Percentiles rank a stretch among this genome's conserved stretches.
phyloP scores from a whole-genome alignment of 1,284 basidiomycete species.

The Boletus sp. region DNA sequence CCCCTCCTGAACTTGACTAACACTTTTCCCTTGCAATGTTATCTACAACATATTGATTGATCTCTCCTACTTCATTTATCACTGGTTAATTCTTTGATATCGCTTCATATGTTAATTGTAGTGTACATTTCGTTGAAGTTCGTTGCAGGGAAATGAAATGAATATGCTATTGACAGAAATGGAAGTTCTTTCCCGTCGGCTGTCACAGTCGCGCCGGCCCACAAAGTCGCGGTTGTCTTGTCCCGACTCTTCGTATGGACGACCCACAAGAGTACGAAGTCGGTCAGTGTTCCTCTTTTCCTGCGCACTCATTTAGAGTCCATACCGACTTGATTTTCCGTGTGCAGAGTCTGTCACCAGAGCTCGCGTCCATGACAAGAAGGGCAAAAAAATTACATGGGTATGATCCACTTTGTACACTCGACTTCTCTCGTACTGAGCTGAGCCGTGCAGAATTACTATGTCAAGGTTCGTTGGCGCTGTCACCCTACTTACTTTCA shows the following conservation, averaged over 20 bases:
- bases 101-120: conserved; percentile 9
- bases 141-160: not conserved
- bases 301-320: not conserved
- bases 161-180: conserved; percentile 11
- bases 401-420: conserved; percentile 31
- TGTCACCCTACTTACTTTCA: not conserved
- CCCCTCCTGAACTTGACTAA: conserved; percentile 15
- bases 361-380: conserved; percentile 45
- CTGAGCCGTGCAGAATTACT: conserved; percentile 46
- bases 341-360: conserved; percentile 48
- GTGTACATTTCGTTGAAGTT: conserved; percentile 8
- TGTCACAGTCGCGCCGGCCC: not conserved
- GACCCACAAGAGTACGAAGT: conserved; percentile 57
- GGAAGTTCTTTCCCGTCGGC: conserved; percentile 19
- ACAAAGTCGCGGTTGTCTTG: conserved; percentile 19
- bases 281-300: conserved; percentile 42
- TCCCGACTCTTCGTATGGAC: conserved; percentile 31
- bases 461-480: conserved; percentile 50
- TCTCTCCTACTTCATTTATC: not conserved
- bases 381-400: conserved; percentile 44
- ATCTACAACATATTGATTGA: conserved; percentile 11
- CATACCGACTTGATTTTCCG: not conserved
- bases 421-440: conserved; percentile 20
- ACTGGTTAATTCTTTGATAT: conserved; percentile 3
- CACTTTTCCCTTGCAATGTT: not conserved